These are phyloP conservation scores for Chytriomyces hyalinus DNA, from an alignment of 192 early-diverging fungal species.

Conservation along the genomic window DNA sequence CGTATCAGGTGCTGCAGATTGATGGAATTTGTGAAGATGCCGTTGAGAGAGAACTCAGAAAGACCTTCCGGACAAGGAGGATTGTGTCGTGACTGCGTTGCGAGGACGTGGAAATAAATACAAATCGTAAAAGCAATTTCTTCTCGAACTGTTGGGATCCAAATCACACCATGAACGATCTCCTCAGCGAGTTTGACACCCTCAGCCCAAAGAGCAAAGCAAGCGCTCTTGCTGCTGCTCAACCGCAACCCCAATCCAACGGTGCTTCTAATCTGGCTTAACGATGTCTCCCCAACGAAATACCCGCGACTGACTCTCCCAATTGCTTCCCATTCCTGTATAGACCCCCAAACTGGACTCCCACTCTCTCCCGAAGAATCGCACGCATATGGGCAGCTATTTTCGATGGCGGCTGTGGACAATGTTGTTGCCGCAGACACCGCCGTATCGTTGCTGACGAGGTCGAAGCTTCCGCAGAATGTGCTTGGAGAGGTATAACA, in stretches of 20 bases:
- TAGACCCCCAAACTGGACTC: conserved; percentile 6
- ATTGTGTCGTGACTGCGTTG: background rate
- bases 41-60: background rate
- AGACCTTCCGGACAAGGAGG: background rate
- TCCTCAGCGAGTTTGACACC: no score
- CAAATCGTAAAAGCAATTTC: no score
- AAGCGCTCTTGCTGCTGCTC: no score
- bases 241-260: no score
- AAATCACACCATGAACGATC: no score
- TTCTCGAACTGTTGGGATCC: no score
- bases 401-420: conserved; percentile 38
- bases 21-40: background rate
- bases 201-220: no score
- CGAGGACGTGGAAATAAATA: no score
- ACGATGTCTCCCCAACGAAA: no score
- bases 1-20: conserved; percentile 14
- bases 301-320: no score
- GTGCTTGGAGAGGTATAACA: conserved; percentile 45
- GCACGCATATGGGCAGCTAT: conserved; percentile 39
- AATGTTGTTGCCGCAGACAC: conserved; percentile 35
- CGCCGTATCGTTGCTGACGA: conserved; percentile 50
- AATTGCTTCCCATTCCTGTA: background rate
- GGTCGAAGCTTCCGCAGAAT: conserved; percentile 48
- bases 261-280: no score
- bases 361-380: conserved; percentile 38